phyloP scores from a whole-genome alignment of 306 rosid genomes.

The Quercus variabilis region DNA sequence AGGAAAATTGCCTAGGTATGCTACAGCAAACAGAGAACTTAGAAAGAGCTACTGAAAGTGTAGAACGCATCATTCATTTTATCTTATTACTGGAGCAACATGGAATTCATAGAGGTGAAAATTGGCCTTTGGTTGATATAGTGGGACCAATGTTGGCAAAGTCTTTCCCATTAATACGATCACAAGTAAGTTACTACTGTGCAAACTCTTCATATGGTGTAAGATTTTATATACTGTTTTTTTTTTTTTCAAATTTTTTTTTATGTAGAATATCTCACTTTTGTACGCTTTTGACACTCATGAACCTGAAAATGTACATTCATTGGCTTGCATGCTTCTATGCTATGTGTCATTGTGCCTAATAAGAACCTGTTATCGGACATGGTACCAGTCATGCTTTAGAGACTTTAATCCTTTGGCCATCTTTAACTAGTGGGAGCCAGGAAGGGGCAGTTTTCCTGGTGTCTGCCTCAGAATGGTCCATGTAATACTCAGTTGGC shows the following conservation, averaged over 20 bases:
- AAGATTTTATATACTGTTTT: neutral
- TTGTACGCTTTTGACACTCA: neutral
- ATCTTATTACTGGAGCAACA: constrained; percentile 65
- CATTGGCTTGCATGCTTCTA: no score
- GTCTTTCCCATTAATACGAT: constrained; percentile 61
- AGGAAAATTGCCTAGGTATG: constrained; percentile 44
- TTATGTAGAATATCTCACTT: neutral
- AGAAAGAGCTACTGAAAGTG: constrained; percentile 27
- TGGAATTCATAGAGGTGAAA: constrained; percentile 60
- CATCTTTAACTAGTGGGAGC: no score
- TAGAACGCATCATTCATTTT: constrained; percentile 58
- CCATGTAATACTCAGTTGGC: neutral
- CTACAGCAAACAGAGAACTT: constrained; percentile 46
- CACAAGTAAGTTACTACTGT: constrained; percentile 61
- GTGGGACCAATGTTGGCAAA: constrained; percentile 83
- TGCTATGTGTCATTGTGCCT: no score
- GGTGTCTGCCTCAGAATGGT: neutral
- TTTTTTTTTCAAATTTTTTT: neutral
- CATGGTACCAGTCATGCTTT: no score
- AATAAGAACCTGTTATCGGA: no score
- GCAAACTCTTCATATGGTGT: constrained; percentile 6
- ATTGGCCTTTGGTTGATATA: constrained; percentile 75
- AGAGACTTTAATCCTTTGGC: no score
- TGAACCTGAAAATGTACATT: neutral
- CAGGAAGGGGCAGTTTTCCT: neutral